phyloP scores from a whole-genome alignment of 805 yeast genomes.

The Kurtzmaniella fragi region DNA sequence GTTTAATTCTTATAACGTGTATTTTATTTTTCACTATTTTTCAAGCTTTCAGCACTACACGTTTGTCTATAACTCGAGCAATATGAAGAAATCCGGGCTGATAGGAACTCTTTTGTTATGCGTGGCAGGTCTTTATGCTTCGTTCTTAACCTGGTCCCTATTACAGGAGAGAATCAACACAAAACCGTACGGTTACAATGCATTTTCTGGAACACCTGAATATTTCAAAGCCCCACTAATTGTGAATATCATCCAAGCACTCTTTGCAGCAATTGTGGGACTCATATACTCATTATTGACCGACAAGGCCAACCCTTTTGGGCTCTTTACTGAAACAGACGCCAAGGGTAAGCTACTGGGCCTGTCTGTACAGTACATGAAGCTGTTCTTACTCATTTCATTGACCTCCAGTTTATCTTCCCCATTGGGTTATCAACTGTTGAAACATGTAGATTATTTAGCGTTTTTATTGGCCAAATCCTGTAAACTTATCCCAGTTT shows the following conservation, averaged over 20 bases:
- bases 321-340: conserved; percentile 29
- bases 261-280: conserved; percentile 70
- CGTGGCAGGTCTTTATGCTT: conserved; percentile 68
- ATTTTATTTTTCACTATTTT: no score
- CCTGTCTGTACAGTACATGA: conserved; percentile 12
- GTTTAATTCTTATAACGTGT: no score
- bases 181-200: conserved; percentile 56
- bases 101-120: conserved; percentile 24
- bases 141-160: conserved; percentile 88
- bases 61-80: background rate
- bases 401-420: conserved; percentile 74
- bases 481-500: conserved; percentile 92
- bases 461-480: conserved; percentile 85
- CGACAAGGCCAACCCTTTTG: conserved; percentile 22
- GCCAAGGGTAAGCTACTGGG: conserved; percentile 3
- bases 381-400: conserved; percentile 50
- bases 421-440: conserved; percentile 75
- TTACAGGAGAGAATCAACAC: conserved; percentile 86
- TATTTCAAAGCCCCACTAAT: conserved; percentile 73
- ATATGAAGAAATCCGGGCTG: conserved; percentile 10
- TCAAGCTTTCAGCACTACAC: no score
- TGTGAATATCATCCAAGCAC: conserved; percentile 70
- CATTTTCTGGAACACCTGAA: conserved; percentile 25
- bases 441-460: conserved; percentile 80
- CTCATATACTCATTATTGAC: conserved; percentile 44